Evolutionary conservation across 108 stramenopile species (phyloP).

Genomic region (Pelagomonas calceolata): DNA sequence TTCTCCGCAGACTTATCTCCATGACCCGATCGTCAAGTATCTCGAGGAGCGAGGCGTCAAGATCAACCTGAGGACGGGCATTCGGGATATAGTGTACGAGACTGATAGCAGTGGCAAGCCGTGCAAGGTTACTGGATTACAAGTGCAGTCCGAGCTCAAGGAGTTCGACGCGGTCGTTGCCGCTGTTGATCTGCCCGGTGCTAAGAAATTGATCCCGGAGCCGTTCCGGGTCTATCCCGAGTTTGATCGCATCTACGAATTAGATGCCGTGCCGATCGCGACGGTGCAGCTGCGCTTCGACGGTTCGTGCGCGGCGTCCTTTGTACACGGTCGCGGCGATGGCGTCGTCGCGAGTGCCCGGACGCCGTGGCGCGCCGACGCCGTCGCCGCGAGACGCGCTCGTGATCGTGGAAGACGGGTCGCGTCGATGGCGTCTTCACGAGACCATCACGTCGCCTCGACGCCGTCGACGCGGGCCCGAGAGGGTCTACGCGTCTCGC

Average conservation of each 20-base stretch:
- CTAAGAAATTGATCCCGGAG: constrained; percentile 81
- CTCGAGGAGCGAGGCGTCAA: constrained; percentile 74
- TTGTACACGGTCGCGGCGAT: no score
- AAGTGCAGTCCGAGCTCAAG: constrained; percentile 45
- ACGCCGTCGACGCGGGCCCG: no score
- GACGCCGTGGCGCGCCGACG: no score
- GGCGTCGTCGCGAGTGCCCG: no score
- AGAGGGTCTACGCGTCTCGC: no score
- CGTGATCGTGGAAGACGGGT: no score
- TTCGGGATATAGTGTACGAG: constrained; percentile 68
- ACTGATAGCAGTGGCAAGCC: constrained; percentile 62
- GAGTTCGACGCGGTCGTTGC: constrained; percentile 78
- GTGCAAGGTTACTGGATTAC: constrained; percentile 62
- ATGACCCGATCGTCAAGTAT: constrained; percentile 88
- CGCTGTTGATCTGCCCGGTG: constrained; percentile 84
- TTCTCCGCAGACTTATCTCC: constrained; percentile 78
- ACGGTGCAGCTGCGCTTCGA: constrained; percentile 93
- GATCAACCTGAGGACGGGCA: constrained; percentile 52
- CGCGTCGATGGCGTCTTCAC: no score
- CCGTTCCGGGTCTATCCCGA: constrained; percentile 63
- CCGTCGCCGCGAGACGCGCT: no score
- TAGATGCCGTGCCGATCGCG: constrained; percentile 86
- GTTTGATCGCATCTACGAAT: constrained; percentile 92
- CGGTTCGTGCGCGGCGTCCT: no score
- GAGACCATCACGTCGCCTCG: no score